These are phyloP conservation scores for Xylariaceae sp. DNA, from an alignment of 2,329 filamentous ascomycete genomes.

Conservation along the genomic window DNA sequence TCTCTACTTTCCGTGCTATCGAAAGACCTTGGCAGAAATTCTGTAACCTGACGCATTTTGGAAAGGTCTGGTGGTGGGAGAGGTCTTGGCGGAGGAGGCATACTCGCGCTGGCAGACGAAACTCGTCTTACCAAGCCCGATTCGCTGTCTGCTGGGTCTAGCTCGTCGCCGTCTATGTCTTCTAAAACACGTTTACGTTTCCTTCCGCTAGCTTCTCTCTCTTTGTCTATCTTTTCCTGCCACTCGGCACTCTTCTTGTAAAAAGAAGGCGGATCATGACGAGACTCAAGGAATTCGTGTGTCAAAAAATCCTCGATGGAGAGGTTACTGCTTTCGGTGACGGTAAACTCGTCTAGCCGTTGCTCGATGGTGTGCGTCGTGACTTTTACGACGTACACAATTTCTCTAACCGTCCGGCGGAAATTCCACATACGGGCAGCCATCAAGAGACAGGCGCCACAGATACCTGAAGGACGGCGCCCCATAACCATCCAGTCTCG, in stretches of 20 bases:
- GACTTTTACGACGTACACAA: conserved; percentile 98
- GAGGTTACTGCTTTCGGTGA: conserved; percentile 81
- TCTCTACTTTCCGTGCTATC: conserved; percentile 37
- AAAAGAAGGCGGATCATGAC: conserved; percentile 82
- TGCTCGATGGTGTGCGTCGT: conserved; percentile 92
- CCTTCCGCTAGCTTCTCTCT: conserved; percentile 45
- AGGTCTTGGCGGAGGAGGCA: conserved; percentile 42
- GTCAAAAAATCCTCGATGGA: conserved; percentile 86
- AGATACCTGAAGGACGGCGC: conserved; percentile 89
- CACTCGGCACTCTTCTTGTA: conserved; percentile 69
- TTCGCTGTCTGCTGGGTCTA: conserved; percentile 31
- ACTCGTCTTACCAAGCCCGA: conserved; percentile 22
- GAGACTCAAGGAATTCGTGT: conserved; percentile 72
- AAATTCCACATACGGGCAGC: conserved; percentile 99
- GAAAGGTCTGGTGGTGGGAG: conserved; percentile 40
- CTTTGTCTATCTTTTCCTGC: conserved; percentile 57
- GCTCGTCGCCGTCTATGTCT: conserved; percentile 43
- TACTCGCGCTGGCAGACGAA: conserved; percentile 33
- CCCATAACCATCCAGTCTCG: conserved; percentile 97
- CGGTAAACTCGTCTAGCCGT: conserved; percentile 88
- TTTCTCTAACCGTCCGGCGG: conserved; percentile 86
- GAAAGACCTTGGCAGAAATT: conserved; percentile 40
- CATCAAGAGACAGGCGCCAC: conserved; percentile 91
- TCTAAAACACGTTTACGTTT: conserved; percentile 53
- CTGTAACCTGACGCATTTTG: conserved; percentile 37